Conservation (phyloP, 192 early-diverging fungal species). For the Coemansia sp. region DNA sequence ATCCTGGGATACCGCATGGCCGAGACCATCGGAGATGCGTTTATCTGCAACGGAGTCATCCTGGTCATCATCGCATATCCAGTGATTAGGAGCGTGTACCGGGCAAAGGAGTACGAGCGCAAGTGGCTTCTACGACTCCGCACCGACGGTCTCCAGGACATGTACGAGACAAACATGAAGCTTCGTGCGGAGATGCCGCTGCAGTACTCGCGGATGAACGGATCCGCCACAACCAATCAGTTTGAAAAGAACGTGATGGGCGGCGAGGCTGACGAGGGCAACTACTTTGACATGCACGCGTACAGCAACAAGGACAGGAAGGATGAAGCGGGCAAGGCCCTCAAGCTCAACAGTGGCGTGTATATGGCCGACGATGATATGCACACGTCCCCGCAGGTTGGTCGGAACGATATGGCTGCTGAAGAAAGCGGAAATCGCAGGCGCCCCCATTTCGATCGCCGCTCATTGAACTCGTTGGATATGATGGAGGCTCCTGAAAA, state of each 20-base stretch:
- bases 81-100: conserved; percentile 12
- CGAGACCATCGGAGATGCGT: conserved; percentile 13
- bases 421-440: not conserved
- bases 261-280: not conserved
- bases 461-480: not conserved
- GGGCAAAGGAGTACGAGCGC: conserved; percentile 18
- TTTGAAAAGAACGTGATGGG: conserved; percentile 2
- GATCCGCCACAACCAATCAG: not conserved
- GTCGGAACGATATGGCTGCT: not conserved
- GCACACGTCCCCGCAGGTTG: not conserved
- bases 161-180: conserved; percentile 20
- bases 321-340: not conserved
- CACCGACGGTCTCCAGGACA: conserved; percentile 14
- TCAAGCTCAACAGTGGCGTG: not conserved
- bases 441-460: not conserved
- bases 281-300: not conserved
- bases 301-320: not conserved
- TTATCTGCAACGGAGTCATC: conserved; percentile 19
- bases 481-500: not conserved
- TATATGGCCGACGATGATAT: not conserved
- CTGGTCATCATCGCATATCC: conserved; percentile 19
- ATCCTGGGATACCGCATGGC: conserved; percentile 8
- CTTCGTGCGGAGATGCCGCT: conserved; percentile 11
- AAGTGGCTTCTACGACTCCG: conserved; percentile 19
- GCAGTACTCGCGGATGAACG: conserved; percentile 14